These are phyloP conservation scores for Claviceps capensis DNA, from an alignment of 2,329 filamentous ascomycete genomes.

Conservation along the genomic window DNA sequence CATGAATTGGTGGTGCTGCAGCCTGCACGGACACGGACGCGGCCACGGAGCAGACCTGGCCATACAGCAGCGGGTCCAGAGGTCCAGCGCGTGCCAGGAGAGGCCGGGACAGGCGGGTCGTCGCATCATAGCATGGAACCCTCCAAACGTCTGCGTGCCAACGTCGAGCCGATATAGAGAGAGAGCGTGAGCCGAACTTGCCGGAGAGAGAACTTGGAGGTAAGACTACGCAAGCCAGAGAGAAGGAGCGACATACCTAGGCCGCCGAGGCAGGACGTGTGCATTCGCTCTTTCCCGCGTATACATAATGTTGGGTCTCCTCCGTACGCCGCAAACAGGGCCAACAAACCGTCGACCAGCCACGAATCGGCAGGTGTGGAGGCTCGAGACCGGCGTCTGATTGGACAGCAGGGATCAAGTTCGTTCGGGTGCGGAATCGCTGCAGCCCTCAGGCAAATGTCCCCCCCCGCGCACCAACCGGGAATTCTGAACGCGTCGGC, in stretches of 20 bases:
- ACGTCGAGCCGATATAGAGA: too few relatives aligned
- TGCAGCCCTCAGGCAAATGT: background rate
- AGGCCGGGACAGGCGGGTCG: background rate
- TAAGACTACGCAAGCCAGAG: too few relatives aligned
- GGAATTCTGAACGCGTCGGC: too few relatives aligned
- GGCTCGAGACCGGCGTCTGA: slow-evolving; percentile 23
- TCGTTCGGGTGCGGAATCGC: slow-evolving; percentile 6
- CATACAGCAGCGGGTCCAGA: background rate
- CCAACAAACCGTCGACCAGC: background rate
- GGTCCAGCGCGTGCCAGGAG: background rate
- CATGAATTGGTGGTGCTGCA: background rate
- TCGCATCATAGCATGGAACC: background rate
- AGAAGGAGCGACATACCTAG: too few relatives aligned
- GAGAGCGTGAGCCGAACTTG: too few relatives aligned
- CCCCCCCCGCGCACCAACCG: background rate
- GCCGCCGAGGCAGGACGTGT: too few relatives aligned
- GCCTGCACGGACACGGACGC: background rate
- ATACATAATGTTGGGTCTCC: too few relatives aligned
- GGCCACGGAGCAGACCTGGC: background rate
- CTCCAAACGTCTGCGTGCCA: too few relatives aligned
- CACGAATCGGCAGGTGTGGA: slow-evolving; percentile 9
- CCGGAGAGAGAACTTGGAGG: too few relatives aligned
- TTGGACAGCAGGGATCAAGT: slow-evolving; percentile 15
- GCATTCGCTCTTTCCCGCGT: too few relatives aligned
- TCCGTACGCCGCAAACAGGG: background rate